phyloP scores from a whole-genome alignment of 768 basidiomycete genomes.

The Obba rivulosa region DNA sequence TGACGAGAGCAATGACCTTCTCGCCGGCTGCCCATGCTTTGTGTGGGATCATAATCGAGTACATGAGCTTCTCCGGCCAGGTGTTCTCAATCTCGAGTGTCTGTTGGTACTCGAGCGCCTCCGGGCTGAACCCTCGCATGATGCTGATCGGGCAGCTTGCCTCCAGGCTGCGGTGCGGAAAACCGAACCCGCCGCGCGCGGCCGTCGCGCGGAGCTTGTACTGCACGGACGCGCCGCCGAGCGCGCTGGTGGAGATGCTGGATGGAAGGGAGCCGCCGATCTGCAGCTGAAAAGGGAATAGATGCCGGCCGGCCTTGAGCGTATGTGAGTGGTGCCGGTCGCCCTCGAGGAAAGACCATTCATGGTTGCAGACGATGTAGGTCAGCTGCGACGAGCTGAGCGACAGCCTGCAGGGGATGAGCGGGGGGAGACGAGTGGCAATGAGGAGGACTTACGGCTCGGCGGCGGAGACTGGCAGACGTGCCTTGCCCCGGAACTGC shows the following conservation, averaged over 20 bases:
- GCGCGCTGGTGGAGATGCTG: slow-evolving; percentile 49
- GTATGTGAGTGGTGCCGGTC: slow-evolving; percentile 76
- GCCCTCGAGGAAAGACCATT: slow-evolving; percentile 91
- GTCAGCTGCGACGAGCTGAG: slow-evolving; percentile 43
- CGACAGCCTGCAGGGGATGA: slow-evolving; percentile 13
- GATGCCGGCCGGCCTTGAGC: slow-evolving; percentile 91
- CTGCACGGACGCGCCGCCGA: slow-evolving; percentile 60
- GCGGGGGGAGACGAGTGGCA: neutral
- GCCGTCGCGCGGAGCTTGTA: slow-evolving; percentile 90
- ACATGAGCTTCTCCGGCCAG: slow-evolving; percentile 98
- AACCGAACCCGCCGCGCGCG: slow-evolving; percentile 66
- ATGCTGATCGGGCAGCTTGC: slow-evolving; percentile 58
- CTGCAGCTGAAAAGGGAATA: slow-evolving; percentile 88
- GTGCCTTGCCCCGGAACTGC: slow-evolving; percentile 79
- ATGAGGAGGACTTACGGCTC: slow-evolving; percentile 50
- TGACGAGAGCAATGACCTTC: slow-evolving; percentile 71
- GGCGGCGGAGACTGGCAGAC: slow-evolving; percentile 49
- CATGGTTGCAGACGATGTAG: slow-evolving; percentile 71
- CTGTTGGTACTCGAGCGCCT: slow-evolving; percentile 93
- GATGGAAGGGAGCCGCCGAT: slow-evolving; percentile 85
- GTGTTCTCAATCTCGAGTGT: slow-evolving; percentile 94
- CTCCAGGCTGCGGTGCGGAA: slow-evolving; percentile 50
- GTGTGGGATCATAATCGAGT: slow-evolving; percentile 88
- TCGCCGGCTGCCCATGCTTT: slow-evolving; percentile 95
- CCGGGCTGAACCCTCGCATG: slow-evolving; percentile 66